Evolutionary conservation across 2,329 filamentous ascomycete species (phyloP).

Genomic region (Zasmidium citrigriseum): DNA sequence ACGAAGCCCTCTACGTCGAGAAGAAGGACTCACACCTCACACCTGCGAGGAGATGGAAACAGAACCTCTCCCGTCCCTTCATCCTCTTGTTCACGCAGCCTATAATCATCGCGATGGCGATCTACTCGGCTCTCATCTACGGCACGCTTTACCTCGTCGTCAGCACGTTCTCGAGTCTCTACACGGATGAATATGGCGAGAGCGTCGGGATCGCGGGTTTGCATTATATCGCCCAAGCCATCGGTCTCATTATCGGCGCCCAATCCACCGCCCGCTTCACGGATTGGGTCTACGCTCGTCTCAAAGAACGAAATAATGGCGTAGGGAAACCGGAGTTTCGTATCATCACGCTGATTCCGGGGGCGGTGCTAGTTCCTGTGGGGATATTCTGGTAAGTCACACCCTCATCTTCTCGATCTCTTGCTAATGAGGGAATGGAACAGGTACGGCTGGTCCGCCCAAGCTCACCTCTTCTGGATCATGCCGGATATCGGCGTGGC

Average conservation of each 20-base stretch:
- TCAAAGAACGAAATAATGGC: constrained; percentile 4
- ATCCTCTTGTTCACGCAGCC: constrained; percentile 55
- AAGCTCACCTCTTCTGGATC: constrained; percentile 36
- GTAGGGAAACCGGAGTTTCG: constrained; percentile 8
- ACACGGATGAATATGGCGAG: constrained; percentile 54
- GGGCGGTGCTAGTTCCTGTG: constrained; percentile 31
- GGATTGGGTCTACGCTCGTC: constrained; percentile 5
- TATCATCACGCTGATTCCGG: background rate
- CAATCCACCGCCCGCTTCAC: constrained; percentile 33
- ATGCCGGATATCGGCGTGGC: constrained; percentile 8
- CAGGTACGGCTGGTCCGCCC: constrained; percentile 39
- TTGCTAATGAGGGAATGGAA: background rate
- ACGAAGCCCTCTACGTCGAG: background rate
- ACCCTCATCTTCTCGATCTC: background rate
- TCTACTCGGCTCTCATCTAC: constrained; percentile 56
- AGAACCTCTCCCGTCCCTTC: constrained; percentile 45
- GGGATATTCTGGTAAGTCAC: constrained; percentile 47
- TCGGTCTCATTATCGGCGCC: constrained; percentile 55
- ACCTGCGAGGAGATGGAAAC: background rate
- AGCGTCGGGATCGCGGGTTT: constrained; percentile 56
- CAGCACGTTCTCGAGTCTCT: constrained; percentile 57
- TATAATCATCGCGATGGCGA: constrained; percentile 53
- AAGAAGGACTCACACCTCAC: background rate
- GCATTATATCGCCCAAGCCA: constrained; percentile 58
- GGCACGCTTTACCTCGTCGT: constrained; percentile 61